Evolutionary conservation across 2,329 filamentous ascomycete species (phyloP).

Genomic region (Metarhizium robertsii): DNA sequence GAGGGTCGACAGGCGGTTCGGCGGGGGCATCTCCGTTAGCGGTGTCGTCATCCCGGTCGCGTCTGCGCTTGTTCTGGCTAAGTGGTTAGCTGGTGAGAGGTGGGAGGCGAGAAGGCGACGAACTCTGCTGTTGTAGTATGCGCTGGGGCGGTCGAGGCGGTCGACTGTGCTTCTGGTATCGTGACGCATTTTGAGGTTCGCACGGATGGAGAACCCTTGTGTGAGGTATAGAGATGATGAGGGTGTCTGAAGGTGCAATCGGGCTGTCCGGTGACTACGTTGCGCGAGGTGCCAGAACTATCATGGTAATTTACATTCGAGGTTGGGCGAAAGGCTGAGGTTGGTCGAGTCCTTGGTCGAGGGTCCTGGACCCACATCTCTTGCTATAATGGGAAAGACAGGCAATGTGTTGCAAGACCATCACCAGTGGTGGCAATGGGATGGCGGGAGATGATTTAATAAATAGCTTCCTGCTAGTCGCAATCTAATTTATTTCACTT

Average conservation of each 20-base stretch:
- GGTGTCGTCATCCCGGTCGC: conserved; percentile 50
- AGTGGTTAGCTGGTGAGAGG: conserved; percentile 3
- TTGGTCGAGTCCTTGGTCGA: background rate
- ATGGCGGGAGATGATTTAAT: too few relatives aligned
- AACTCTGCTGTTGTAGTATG: conserved; percentile 83
- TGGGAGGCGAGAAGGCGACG: conserved; percentile 15
- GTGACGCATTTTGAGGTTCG: conserved; percentile 30
- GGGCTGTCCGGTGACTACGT: background rate
- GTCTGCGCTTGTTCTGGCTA: conserved; percentile 60
- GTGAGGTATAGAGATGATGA: background rate
- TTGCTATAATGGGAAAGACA: background rate
- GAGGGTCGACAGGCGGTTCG: conserved; percentile 53
- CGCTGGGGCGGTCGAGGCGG: conserved; percentile 85
- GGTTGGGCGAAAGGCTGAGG: background rate
- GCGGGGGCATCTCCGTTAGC: conserved; percentile 26
- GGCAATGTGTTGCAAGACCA: too few relatives aligned
- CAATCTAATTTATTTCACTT: too few relatives aligned
- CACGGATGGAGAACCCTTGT: background rate
- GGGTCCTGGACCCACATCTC: background rate
- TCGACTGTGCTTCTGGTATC: conserved; percentile 66
- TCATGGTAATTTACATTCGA: background rate
- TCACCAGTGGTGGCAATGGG: too few relatives aligned
- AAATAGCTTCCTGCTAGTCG: too few relatives aligned
- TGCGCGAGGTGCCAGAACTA: too few relatives aligned
- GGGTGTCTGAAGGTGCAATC: background rate